Evolutionary conservation across 2,329 filamentous ascomycete species (phyloP).

Genomic region (Hypomyces rosellus): DNA sequence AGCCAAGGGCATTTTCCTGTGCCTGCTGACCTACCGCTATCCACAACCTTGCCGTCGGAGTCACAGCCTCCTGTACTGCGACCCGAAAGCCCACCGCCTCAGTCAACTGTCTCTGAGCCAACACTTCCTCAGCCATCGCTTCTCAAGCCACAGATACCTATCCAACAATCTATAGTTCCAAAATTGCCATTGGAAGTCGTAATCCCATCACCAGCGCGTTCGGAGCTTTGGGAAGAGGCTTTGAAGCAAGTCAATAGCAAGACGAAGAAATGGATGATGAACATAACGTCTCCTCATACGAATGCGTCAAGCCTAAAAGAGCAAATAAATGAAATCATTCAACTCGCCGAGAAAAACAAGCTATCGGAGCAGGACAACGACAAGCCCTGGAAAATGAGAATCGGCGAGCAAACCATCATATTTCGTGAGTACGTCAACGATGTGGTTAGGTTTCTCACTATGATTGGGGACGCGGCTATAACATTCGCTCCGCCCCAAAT

Average conservation of each 20-base stretch:
- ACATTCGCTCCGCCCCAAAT: background rate
- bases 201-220: background rate
- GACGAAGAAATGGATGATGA: conserved; percentile 1
- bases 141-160: too few species aligned
- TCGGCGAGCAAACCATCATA: background rate
- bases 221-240: background rate
- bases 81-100: too few species aligned
- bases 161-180: too few species aligned
- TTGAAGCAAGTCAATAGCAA: background rate
- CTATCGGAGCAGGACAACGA: conserved; percentile 2
- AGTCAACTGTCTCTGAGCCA: too few species aligned
- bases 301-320: background rate
- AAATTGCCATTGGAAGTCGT: too few species aligned
- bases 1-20: too few species aligned
- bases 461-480: background rate
- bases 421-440: conserved; percentile 1
- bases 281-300: background rate
- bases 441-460: conserved; percentile 4
- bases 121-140: too few species aligned
- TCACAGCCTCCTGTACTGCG: too few species aligned
- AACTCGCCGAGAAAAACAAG: background rate
- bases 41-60: too few species aligned
- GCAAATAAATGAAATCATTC: background rate
- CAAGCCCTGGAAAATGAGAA: background rate
- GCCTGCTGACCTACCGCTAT: too few species aligned